Conservation (phyloP, 257 asterid species). For the Handroanthus guayacan region DNA sequence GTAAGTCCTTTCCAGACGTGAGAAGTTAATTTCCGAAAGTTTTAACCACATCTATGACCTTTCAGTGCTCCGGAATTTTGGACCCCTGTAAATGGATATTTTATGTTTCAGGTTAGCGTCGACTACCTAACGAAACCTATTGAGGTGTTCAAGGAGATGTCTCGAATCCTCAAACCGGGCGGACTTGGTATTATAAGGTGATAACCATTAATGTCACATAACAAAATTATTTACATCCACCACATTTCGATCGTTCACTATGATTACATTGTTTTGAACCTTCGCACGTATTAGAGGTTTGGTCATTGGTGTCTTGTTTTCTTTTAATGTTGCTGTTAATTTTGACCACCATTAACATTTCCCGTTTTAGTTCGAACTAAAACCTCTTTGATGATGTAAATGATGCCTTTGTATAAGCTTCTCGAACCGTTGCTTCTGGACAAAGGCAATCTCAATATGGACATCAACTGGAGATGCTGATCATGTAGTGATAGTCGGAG, state of each 20-base stretch:
- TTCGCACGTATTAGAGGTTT: neutral
- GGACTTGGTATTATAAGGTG: slow-evolving; percentile 91
- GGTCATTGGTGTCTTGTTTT: slow-evolving; percentile 3
- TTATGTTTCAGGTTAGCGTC: slow-evolving; percentile 81
- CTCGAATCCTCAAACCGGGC: slow-evolving; percentile 85
- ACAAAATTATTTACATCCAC: slow-evolving; percentile 22
- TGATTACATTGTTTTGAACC: slow-evolving; percentile 1
- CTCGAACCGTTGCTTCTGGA: slow-evolving; percentile 96
- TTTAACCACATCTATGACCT: neutral
- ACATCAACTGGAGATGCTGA: slow-evolving; percentile 96
- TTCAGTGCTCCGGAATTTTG: neutral
- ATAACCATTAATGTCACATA: slow-evolving; percentile 24
- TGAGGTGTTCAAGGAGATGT: slow-evolving; percentile 91
- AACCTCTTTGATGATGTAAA: slow-evolving; percentile 29
- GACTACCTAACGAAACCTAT: slow-evolving; percentile 89
- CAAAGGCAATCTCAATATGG: slow-evolving; percentile 96
- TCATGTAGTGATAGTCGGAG: slow-evolving; percentile 88
- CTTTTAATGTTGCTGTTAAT: slow-evolving; percentile 21
- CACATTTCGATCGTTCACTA: neutral
- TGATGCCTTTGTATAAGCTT: slow-evolving; percentile 56
- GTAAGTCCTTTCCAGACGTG: slow-evolving; percentile 50
- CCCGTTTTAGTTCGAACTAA: neutral
- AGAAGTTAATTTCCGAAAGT: neutral
- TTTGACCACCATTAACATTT: neutral
- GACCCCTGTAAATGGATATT: neutral